phyloP scores from a whole-genome alignment of 192 early-diverging fungal species.

The Lobosporangium transversale region DNA sequence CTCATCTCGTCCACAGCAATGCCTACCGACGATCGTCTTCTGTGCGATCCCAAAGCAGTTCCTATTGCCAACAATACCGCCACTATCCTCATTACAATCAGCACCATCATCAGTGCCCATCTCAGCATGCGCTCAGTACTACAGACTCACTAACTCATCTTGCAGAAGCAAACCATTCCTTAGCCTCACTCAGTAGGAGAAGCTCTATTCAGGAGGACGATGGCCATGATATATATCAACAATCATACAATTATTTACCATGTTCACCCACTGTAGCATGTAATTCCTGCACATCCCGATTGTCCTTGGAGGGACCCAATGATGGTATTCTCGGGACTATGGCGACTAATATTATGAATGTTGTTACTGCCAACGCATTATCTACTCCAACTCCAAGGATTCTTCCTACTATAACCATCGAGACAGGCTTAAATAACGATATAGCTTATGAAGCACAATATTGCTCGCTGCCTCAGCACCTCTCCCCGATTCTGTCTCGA shows the following conservation, averaged over 20 bases:
- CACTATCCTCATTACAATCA: slow-evolving; percentile 4
- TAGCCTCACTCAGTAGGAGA: slow-evolving; percentile 14
- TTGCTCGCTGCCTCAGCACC: slow-evolving; percentile 11
- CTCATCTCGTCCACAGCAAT: slow-evolving; percentile 14
- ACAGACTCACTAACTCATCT: slow-evolving; percentile 20
- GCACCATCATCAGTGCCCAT: slow-evolving; percentile 3
- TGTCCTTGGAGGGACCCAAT: background rate
- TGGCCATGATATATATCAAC: no score
- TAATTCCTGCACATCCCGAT: slow-evolving; percentile 4
- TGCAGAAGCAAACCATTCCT: slow-evolving; percentile 20
- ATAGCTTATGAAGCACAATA: background rate
- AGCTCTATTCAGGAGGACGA: background rate
- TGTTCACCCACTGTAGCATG: background rate
- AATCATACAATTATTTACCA: no score
- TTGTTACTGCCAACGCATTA: no score
- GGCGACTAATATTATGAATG: background rate
- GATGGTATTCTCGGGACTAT: background rate
- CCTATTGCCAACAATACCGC: background rate
- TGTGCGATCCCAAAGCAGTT: slow-evolving; percentile 22
- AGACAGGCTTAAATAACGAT: no score
- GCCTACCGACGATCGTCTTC: slow-evolving; percentile 26
- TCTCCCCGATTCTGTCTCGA: slow-evolving; percentile 19
- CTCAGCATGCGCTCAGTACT: background rate
- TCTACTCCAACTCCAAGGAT: no score
- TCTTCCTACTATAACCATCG: slow-evolving; percentile 4